Conservation (phyloP, 176 grass and related monocot species). For the Ensete ventricosum region DNA sequence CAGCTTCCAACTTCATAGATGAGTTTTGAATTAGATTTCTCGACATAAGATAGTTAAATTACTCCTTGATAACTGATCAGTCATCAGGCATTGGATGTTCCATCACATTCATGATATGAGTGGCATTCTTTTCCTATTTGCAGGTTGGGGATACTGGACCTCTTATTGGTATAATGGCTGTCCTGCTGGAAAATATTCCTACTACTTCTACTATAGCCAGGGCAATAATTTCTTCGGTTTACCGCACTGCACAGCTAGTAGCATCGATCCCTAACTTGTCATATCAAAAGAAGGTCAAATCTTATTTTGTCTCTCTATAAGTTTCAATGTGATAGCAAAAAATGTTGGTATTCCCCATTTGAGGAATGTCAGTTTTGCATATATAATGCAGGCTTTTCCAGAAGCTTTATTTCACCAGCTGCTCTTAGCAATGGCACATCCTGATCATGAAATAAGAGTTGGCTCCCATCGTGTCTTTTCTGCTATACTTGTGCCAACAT, state of each 20-base stretch:
- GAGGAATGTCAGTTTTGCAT: constrained; percentile 12
- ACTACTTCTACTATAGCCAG: constrained; percentile 41
- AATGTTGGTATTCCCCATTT: constrained; percentile 8
- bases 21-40: constrained; percentile 5
- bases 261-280: constrained; percentile 65
- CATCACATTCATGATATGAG: neutral
- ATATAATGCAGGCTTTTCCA: constrained; percentile 65
- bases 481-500: constrained; percentile 44
- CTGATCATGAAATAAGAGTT: constrained; percentile 78
- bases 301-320: neutral
- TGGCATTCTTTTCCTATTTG: constrained; percentile 14
- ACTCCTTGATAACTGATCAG: neutral
- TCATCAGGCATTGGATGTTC: neutral
- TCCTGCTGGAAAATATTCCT: constrained; percentile 84
- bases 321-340: constrained; percentile 7
- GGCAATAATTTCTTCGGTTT: constrained; percentile 79
- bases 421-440: constrained; percentile 78
- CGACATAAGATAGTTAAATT: neutral
- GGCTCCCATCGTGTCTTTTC: constrained; percentile 82
- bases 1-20: neutral
- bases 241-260: constrained; percentile 67
- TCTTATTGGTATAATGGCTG: constrained; percentile 85
- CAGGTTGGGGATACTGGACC: constrained; percentile 87
- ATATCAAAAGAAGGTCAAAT: constrained; percentile 74
- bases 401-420: constrained; percentile 95